phyloP scores from a whole-genome alignment of 2,329 filamentous ascomycete genomes.

The Zarea fungicola region DNA sequence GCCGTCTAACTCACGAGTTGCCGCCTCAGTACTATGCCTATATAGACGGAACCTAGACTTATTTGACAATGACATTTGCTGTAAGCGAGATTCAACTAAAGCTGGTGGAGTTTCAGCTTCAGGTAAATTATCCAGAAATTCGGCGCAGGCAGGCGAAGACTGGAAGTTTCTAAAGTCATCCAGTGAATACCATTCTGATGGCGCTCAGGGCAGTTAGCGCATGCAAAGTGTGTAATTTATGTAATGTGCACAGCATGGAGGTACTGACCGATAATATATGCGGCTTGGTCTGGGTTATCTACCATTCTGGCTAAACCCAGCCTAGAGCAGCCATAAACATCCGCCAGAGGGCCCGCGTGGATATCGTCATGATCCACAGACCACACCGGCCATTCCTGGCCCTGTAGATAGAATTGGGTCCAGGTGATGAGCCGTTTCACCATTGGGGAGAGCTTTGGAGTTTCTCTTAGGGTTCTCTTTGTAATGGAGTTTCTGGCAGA shows the following conservation, averaged over 20 bases:
- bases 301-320: constrained; percentile 18
- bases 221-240: background rate
- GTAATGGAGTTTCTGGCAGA: no score
- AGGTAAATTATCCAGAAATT: constrained; percentile 17
- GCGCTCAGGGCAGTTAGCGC: no score
- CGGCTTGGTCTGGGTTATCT: constrained; percentile 17
- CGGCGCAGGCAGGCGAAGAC: constrained; percentile 16
- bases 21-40: background rate
- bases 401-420: constrained; percentile 20
- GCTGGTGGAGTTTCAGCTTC: background rate
- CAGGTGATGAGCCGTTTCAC: constrained; percentile 14
- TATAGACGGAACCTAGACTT: background rate
- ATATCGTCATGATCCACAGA: constrained; percentile 7
- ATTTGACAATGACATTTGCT: background rate
- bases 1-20: background rate
- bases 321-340: no score
- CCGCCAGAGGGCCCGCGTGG: constrained; percentile 16
- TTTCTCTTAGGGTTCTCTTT: no score
- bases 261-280: constrained; percentile 17
- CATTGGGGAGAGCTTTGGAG: no score
- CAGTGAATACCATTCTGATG: constrained; percentile 16
- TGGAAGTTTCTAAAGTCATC: constrained; percentile 16
- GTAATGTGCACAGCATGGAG: background rate
- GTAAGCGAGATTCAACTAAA: background rate
- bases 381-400: constrained; percentile 20